Evolutionary conservation across 2,329 filamentous ascomycete species (phyloP), one percentile per base, ranked within the genome.

Genomic region (Aureobasidium namibiae): DNA sequence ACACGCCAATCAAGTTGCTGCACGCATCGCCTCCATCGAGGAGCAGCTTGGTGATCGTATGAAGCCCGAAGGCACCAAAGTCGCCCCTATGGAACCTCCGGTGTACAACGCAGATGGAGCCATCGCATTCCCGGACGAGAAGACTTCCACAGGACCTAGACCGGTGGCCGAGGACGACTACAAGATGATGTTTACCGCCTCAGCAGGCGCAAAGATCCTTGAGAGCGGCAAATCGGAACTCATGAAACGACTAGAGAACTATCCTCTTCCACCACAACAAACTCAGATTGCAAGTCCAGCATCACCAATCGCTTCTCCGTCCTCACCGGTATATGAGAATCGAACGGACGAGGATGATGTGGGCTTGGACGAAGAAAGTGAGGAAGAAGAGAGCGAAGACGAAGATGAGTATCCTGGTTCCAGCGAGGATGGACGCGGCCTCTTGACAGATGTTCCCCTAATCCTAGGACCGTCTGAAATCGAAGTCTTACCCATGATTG

Each of bases 391-490:
- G 48, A 81, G 81, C 14, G 83, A 86, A 58, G 88, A 91, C 62
- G 87, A 91, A 67, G 87, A 90, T 64, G 89, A 88, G n/a, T 85
- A 91, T 64, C 75, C 76, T 14, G 78, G 77, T 16, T 71, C 69
- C 3, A 73, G 68, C 24, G 89, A 89, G 3, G 87, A 89, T 23
- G 81, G 89, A 68, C 88, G 90, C 18, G 92, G 92, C 13, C 76
- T 97, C 14, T 76, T 97, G 59, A 96, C 92, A 0, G 92, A 97
- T 70, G 90, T 97, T 13, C 92, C 92, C 31, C 88, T 97, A 65
- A 95, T 96, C 38, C 79, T 97, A 31, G 92, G 95, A 44, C 92
- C 92, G 0, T 92, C 91, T 59, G 92, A 97, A 73, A 96, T 96
- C 57, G 92, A 97, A 73, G 92, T 94, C 6, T 76, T 97, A 56